Evolutionary conservation across 1,284 basidiomycete genomes (phyloP), one percentile per base, ranked within the genome.

Genomic region (Pseudomicrostroma phylloplanum): DNA sequence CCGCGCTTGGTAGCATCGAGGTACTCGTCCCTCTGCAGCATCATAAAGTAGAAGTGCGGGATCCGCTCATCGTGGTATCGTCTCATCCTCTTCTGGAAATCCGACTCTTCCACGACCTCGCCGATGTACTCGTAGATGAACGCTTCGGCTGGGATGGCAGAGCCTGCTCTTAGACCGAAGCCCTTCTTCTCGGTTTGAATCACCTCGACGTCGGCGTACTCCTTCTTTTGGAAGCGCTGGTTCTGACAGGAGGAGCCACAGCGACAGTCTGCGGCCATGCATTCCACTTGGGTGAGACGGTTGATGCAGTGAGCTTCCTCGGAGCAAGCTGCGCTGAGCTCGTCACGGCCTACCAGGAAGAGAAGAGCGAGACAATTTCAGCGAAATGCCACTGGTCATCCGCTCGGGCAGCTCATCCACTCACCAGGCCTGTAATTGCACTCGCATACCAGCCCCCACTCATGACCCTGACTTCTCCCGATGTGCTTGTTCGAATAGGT

Each of bases 101-200:
- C 88, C 17, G 84, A 82, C 53, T 91, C 89, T 64, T 87, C 88
- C 68, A 99, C 90, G 21, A 99, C 92, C 72, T 99, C 96, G 51
- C 96, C 96, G 26, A 98, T 87, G 79, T 99, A 98, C 81, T 99
- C 94, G 80, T 96, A 97, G 63, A 99, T 89, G 80, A 99, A 93
- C 0, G 85, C 77, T 76, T 97, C 93, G 69, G 85, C 87, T 48
- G 82, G 80, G 57, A 98, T 81, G 77, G 89, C 84, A 25, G 80
- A 80, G 59, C 83, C 86, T 15, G 91, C 89, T 58, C 96, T 85
- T 21, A 99, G 82, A 46, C 94, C 94, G 81, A 86, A 97, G 0
- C 94, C 94, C 80, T 98, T 99, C 84, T 89, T 90, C 78, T 94
- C 90, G 3, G 94, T 98, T 80, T 87, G 82, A 2, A 98, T 91